Base-by-base conservation (phyloP, 495 filamentous ascomycete species). In the Choiromyces venosus region DNA sequence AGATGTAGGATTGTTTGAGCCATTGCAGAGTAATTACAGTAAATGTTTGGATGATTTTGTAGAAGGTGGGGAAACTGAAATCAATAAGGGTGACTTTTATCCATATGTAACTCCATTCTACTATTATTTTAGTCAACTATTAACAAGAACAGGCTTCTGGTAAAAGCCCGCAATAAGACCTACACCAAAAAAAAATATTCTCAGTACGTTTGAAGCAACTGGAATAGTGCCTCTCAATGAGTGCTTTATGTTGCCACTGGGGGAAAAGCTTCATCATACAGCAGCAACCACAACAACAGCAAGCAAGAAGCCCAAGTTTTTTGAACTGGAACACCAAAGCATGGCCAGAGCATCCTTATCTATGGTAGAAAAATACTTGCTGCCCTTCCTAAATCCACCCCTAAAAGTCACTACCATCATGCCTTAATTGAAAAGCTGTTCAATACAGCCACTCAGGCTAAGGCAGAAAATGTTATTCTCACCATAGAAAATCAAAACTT, bases 1-100 rank as follows among this genome's bases (percentile, higher is more conserved):
- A 9, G 42, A 78, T 71, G 38, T 78, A 5, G 42, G 67, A 3
- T 38, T 72, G 0, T 78, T 78, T 66, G 37, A 42, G 1, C 70
- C 46, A 9, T 37, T 76, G 12, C 33, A 67, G 10, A 8, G 18
- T 12, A 21, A 52, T 9, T 78, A 76, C 44, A 73, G 29, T 4
- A 69, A 70, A 61, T 18, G 61, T 18, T 18, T 76, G 25, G 74
- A 76, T 68, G 35, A 68, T 18, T 36, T 37, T 56, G 71, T 74
- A 25, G 61, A 66, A 37, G 46, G 72, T 44, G 68, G 68, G 5
- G 72, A 74, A 40, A 56, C 52, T 8, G 56, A 36, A 1, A 71
- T 74, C 14, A 74, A 74, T 35, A 71, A 74, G 29, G n/a, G 68
- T 0, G 56, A 64, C n/a, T 74, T 74, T 10, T 33, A 66, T 10